Evolutionary conservation across 2,329 filamentous ascomycete genomes (phyloP).

Genomic region (Paraconiothyrium brasiliense): DNA sequence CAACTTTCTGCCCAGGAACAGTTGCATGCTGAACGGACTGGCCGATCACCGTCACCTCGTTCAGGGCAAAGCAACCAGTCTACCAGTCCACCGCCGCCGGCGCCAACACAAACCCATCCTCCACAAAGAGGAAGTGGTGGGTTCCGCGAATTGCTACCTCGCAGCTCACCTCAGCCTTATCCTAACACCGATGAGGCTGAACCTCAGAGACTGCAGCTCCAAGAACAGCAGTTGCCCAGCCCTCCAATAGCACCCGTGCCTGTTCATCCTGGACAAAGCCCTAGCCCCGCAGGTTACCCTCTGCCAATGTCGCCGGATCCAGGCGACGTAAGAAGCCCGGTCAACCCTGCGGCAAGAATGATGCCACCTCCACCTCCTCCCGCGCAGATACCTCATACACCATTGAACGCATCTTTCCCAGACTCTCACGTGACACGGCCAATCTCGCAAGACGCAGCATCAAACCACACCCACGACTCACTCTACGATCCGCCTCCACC

Average conservation of each 20-base stretch:
- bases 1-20: constrained; percentile 45
- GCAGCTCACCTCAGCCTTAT: constrained; percentile 41
- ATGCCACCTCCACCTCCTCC: constrained; percentile 35
- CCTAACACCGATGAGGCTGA: constrained; percentile 21
- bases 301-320: constrained; percentile 38
- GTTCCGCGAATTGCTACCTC: constrained; percentile 48
- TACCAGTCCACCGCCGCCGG: constrained; percentile 27
- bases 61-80: constrained; percentile 34
- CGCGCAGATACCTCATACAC: constrained; percentile 33
- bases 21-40: constrained; percentile 40
- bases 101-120: constrained; percentile 17
- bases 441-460: constrained; percentile 20
- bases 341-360: constrained; percentile 30
- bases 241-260: constrained; percentile 31
- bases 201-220: constrained; percentile 9
- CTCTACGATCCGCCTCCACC: constrained; percentile 15
- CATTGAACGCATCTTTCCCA: constrained; percentile 26
- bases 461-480: constrained; percentile 21
- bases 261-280: constrained; percentile 28
- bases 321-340: constrained; percentile 28
- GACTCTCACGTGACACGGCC: constrained; percentile 20
- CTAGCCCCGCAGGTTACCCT: constrained; percentile 35
- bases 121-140: constrained; percentile 30
- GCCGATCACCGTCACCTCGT: constrained; percentile 43
- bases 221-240: constrained; percentile 25